Base-by-base conservation (phyloP, 2,329 filamentous ascomycete species). In the Sordariomycetes sp. region DNA sequence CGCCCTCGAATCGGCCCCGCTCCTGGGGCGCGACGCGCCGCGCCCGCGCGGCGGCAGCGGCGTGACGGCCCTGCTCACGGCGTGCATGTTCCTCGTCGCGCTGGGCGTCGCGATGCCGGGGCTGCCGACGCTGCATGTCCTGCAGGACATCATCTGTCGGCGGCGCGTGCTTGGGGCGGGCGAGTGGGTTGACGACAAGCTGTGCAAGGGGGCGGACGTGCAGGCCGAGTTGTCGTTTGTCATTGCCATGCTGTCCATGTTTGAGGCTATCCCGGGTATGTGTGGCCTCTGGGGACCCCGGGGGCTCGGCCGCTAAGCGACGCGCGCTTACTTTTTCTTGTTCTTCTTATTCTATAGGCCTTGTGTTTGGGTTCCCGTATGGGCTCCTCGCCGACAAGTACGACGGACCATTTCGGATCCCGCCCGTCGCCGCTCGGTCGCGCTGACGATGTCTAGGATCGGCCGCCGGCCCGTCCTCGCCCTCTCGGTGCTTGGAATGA, bases 161-260 rank as follows among this genome's bases (percentile, higher is more conserved):
- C 1, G 89, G 74, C 2, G 80, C 71, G 60, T 82, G 78, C 0
- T 85, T 78, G 0, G 85, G 84, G 63, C 90, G 86, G 13, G 76
- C 75, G 2, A 90, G 79, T 0, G 79, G 86, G 36, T 57, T 10
- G 51, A 57, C 22, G 55, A 57, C 17, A 39, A 20, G 28, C 3
- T 39, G 10, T 57, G 55, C 51, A 57, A 57, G 34, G 36, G 24
- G 34, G 12, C 20, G 6, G 50, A 57, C 5, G 52, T 53, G 28
- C 55, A 57, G 35, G 22, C 17, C 35, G 39, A 53, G 35, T 17
- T 57, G 32, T 57, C 55, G 10, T 36, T 53, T n/a, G 35, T 57
- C 8, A 22, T 53, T 25, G 55, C 55, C 22, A 57, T 57, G 13
- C 22, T 25, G 3, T 52, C 36, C 22, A 57, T 53, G 55, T 51